Conservation (phyloP, 169 alveolate genomes). For the Toxoplasma gondii region DNA sequence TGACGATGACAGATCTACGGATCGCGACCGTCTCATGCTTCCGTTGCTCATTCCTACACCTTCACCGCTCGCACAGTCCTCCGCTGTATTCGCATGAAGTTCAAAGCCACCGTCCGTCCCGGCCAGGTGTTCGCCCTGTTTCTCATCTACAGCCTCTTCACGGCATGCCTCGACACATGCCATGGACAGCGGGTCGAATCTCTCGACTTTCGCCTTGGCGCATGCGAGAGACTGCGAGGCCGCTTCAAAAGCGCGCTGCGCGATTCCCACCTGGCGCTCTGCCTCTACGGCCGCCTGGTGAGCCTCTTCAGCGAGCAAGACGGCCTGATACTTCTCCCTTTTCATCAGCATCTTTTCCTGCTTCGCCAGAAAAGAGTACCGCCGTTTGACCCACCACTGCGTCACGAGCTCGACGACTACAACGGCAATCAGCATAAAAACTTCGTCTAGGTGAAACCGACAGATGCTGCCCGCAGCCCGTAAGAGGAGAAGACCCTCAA, state of each 20-base stretch:
- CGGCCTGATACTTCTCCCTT: not conserved
- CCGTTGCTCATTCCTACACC: too few relatives aligned
- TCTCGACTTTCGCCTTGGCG: not conserved
- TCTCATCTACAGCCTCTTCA: too few relatives aligned
- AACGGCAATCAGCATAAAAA: constrained; percentile 52
- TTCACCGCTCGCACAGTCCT: too few relatives aligned
- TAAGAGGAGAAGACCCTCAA: constrained; percentile 61
- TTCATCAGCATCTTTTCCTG: constrained; percentile 28
- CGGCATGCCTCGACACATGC: too few relatives aligned
- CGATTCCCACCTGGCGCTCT: not conserved
- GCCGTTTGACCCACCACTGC: constrained; percentile 64
- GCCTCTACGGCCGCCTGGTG: not conserved
- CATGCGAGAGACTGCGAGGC: not conserved
- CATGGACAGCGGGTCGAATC: too few relatives aligned
- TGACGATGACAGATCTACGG: not conserved
- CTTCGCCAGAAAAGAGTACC: constrained; percentile 57
- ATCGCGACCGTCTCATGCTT: not conserved
- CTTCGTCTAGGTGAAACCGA: constrained; percentile 59
- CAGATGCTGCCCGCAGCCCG: constrained; percentile 45
- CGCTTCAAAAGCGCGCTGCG: not conserved
- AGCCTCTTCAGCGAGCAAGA: not conserved
- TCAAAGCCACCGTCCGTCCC: too few relatives aligned
- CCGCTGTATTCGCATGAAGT: too few relatives aligned
- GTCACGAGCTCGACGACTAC: constrained; percentile 56
- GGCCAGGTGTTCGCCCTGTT: too few relatives aligned